Evolutionary conservation across 192 early-diverging fungal species (phyloP), one percentile per base, ranked within the genome.

Genomic region (Coemansia nantahalensis): DNA sequence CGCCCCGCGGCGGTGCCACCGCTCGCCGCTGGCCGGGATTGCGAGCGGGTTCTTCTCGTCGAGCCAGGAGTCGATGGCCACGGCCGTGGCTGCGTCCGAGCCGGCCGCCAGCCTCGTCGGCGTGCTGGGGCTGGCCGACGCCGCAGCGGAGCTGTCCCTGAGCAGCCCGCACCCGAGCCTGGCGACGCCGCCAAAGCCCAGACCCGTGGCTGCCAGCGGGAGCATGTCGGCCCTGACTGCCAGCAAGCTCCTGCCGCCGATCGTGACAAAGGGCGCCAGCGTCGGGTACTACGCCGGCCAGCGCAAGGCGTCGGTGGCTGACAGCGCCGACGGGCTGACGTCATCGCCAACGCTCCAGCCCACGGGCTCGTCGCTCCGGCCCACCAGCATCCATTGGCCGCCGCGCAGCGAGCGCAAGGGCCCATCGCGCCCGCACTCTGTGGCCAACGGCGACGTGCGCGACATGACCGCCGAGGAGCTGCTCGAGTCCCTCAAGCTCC

Each of bases 381-480:
- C 55, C 24, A 37, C 56, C 14, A 62, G 62, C 1, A 23, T 66
- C 18, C 60, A 68, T 40, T 76, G 65, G 65, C 65, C 63, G 22
- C 58, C 51, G 10, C 61, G 42, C 16, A 42, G 45, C 31, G 31
- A 35, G 17, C 60, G 67, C 7, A 39, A 40, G 11, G 30, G 50
- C 5, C 8, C 49, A 31, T 66, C 63, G 40, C 38, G 64, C 5
- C 32, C 64, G 3, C 48, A 45, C 12, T 67, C 64, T 4, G 39
- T 33, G 5, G 35, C 45, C 10, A 31, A 39, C 19, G n/a, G 54
- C 1, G 60, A 60, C 23, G 32, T 52, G 14, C 49, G 46, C 15
- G 62, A 59, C 14, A 66, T 76, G 60, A 76, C 72, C 4, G 51
- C 72, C 21, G 72, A 76, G 37, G 40, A 76, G 37, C 61, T 76